phyloP scores from a whole-genome alignment of 192 early-diverging fungal genomes.

The Coemansia aciculifera region DNA sequence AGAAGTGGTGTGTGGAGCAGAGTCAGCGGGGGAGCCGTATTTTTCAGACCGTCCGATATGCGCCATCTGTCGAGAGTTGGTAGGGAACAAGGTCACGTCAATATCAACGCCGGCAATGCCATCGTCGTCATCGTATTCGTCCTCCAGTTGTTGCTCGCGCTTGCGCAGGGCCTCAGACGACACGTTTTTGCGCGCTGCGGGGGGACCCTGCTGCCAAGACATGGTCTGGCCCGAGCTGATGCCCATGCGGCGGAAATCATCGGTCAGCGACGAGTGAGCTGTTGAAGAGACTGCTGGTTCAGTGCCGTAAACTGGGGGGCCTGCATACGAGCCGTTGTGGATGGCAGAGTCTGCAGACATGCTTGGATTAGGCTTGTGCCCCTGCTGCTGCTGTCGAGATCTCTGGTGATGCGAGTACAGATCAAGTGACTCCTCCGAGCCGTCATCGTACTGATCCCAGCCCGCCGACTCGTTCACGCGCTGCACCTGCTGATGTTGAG shows the following conservation, averaged over 20 bases:
- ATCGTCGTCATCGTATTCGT: constrained; percentile 48
- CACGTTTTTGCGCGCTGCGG: constrained; percentile 22
- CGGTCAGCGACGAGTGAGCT: constrained; percentile 11
- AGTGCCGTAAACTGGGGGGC: background rate
- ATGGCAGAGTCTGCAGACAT: constrained; percentile 18
- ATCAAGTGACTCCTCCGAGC: constrained; percentile 15
- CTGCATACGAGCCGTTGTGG: constrained; percentile 9
- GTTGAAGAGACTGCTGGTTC: constrained; percentile 4
- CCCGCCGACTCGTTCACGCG: constrained; percentile 3
- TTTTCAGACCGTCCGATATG: constrained; percentile 36
- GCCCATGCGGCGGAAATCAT: constrained; percentile 33
- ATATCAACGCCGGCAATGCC: constrained; percentile 33
- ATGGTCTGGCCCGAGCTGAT: constrained; percentile 12
- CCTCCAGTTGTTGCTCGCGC: constrained; percentile 41
- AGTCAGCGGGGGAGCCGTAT: constrained; percentile 19
- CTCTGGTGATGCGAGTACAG: constrained; percentile 12
- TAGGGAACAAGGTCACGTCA: constrained; percentile 39
- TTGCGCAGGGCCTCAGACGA: constrained; percentile 27
- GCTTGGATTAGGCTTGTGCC: constrained; percentile 8
- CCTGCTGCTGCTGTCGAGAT: constrained; percentile 8
- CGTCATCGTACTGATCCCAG: constrained; percentile 5
- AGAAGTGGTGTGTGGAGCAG: constrained; percentile 10
- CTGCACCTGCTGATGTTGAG: constrained; percentile 26
- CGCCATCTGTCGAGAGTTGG: constrained; percentile 30
- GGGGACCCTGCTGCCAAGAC: constrained; percentile 8